A percentile compares a stretch with the other conserved stretches of the same genome.
These are phyloP conservation scores for Astragalus glycyphyllos DNA, from an alignment of 306 rosid genomes.

Conservation along the genomic window DNA sequence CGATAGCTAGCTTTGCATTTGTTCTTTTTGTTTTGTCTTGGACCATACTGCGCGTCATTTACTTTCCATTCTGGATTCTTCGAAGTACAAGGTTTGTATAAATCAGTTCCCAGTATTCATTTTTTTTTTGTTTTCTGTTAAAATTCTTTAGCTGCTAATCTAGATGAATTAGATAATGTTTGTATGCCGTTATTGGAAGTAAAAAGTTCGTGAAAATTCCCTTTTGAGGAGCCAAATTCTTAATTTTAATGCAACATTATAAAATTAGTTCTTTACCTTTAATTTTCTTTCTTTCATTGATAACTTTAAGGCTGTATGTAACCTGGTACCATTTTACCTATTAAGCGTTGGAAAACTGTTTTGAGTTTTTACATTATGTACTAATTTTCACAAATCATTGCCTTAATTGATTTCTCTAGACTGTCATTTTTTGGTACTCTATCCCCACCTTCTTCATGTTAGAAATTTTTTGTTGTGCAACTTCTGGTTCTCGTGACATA, in stretches of 20 bases:
- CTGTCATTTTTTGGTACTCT: too few species aligned
- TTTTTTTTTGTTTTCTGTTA: slow-evolving; percentile 14
- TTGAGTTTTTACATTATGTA: slow-evolving; percentile 1
- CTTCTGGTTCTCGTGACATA: slow-evolving; percentile 8
- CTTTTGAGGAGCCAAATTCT: too few species aligned
- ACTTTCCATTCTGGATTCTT: slow-evolving; percentile 91
- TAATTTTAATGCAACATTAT: neutral
- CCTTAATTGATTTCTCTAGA: neutral
- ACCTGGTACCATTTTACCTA: slow-evolving; percentile 20
- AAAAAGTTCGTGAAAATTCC: neutral
- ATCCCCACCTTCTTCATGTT: neutral
- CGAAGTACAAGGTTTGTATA: slow-evolving; percentile 87
- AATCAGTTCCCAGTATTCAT: neutral
- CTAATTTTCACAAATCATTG: slow-evolving; percentile 10
- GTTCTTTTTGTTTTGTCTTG: slow-evolving; percentile 77
- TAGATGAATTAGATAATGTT: slow-evolving; percentile 20
- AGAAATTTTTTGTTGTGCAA: neutral
- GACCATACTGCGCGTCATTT: slow-evolving; percentile 81
- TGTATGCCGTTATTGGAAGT: slow-evolving; percentile 3
- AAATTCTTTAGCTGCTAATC: slow-evolving; percentile 27
- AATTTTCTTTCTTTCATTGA: neutral
- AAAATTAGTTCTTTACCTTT: slow-evolving; percentile 14
- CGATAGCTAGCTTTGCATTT: slow-evolving; percentile 80
- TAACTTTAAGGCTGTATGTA: neutral
- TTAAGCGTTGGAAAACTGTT: slow-evolving; percentile 2